Base-by-base conservation (phyloP, 225 moss, liverwort and hornwort genomes). In the Bryoerythrophyllum caledonicum region DNA sequence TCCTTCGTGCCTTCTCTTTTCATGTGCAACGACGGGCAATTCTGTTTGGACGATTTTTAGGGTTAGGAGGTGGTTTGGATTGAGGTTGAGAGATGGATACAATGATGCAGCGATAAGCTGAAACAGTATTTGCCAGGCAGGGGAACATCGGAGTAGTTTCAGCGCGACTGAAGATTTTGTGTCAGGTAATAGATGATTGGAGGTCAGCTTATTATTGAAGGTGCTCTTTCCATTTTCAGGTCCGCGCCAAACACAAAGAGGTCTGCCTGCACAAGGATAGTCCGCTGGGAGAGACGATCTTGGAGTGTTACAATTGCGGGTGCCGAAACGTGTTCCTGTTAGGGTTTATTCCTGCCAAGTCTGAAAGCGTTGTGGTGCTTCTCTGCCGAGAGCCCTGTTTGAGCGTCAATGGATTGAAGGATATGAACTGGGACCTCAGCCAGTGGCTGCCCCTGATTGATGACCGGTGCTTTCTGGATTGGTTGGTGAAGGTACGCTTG, bases 161-260 rank as follows among this genome's bases (percentile, higher is more conserved):
- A 41, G 16, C 8, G 51, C 25, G 40, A 1, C 24, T 64, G 46
- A 52, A 24, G 70, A 21, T 4, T 57, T 8, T 25, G 41, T 24
- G 10, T 28, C 5, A 70, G 61, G 27, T 30, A 15, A 44, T 10
- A 11, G n/a, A 27, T 80, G 49, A 16, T 28, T 41, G 65, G n/a
- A 27, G 35, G 46, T 9, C 3, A 34, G 32, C 30, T 20, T 46
- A 20, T 48, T 41, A n/a, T 6, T 53, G 59, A 71, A 57, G 40
- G 70, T 80, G 30, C 8, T 28, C 24, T 65, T 74, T 77, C 74
- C 15, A 13, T 56, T 81, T 72, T 79, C 94, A 96, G 96, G 96
- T 99, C 32, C 93, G 97, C 58, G 94, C 97, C 40, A 99, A 99
- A 74, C 97, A 99, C 80, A 99, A 99, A 84, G 97, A 99, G 78